Base-by-base conservation (phyloP, 2,329 filamentous ascomycete species). In the Colletotrichum salicis region DNA sequence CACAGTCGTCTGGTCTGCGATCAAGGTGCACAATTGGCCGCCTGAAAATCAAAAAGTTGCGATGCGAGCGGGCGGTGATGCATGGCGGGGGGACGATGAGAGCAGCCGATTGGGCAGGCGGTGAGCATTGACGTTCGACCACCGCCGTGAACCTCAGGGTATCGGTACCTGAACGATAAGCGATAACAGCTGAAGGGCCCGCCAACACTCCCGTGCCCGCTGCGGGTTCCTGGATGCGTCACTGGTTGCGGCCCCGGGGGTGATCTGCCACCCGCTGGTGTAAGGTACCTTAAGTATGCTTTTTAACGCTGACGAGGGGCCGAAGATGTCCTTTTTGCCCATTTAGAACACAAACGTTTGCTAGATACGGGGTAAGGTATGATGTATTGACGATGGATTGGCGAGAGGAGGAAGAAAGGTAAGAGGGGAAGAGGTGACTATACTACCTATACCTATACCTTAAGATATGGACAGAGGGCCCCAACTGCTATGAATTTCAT, bases 81-180 rank as follows among this genome's bases (percentile, higher is more conserved):
- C 61, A 65, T 70, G 45, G 67, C 33, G 62, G 67, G 66, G 66
- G 54, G 57, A 65, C 37, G 59, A 22, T 15, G 31, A 24, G 33
- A n/a, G 54, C 24, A 45, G n/a, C 41, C 22, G 27, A 57, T 45
- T 51, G 3, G 69, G 73, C 52, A 75, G 70, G 73, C 72, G 73
- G 73, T 75, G 41, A 72, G 35, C 7, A n/a, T 24, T 27, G 37
- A 41, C 48, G 15, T 51, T 29, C 4, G 35, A 56, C 22, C 22
- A 5, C 13, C 37, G 13, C 37, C 5, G 37, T 19, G 37, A 41
- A 41, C 37, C 37, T 19, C 37, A 41, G 37, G 37, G 37, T 41
- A 19, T 41, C 13, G 37, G 37, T 41, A 41, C 13, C 37, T 41
- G 37, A 41, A 10, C 19, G 37, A 41, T 41, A 41, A 41, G 37